Conservation (phyloP, 305 asterid genomes). For the Solanum hybrid region DNA sequence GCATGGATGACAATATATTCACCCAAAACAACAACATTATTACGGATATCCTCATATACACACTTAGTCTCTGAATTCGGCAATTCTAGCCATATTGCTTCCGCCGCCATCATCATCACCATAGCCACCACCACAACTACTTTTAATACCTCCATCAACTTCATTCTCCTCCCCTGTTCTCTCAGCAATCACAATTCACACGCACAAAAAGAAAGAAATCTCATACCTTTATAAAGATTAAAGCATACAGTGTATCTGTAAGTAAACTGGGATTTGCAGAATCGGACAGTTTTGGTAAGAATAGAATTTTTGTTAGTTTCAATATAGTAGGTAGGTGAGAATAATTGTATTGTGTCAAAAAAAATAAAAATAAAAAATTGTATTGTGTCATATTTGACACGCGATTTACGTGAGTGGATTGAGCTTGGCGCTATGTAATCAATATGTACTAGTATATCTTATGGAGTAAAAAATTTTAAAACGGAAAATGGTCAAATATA, state of each 20-base stretch:
- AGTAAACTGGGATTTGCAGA: not conserved
- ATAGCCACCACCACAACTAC: not conserved
- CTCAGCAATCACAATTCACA: not conserved
- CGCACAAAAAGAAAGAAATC: not conserved
- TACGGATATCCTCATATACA: constrained; percentile 74
- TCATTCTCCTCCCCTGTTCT: not conserved
- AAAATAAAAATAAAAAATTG: too few relatives aligned
- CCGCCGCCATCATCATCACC: constrained; percentile 10
- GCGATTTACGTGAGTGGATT: not conserved
- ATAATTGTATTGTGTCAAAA: too few relatives aligned
- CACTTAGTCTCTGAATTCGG: constrained; percentile 68
- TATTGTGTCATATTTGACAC: not conserved
- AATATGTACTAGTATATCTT: not conserved
- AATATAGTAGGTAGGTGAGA: not conserved
- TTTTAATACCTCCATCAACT: not conserved
- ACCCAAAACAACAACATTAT: constrained; percentile 68
- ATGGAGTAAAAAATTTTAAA: not conserved
- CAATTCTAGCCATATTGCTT: constrained; percentile 59
- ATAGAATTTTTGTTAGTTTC: not conserved
- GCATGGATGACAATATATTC: constrained; percentile 69
- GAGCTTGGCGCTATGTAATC: not conserved
- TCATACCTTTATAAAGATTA: not conserved
- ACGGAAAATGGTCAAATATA: too few relatives aligned
- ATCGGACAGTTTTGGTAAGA: not conserved
- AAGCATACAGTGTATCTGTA: not conserved